Conservation (phyloP, 768 basidiomycete genomes). For the Trametes elegans region DNA sequence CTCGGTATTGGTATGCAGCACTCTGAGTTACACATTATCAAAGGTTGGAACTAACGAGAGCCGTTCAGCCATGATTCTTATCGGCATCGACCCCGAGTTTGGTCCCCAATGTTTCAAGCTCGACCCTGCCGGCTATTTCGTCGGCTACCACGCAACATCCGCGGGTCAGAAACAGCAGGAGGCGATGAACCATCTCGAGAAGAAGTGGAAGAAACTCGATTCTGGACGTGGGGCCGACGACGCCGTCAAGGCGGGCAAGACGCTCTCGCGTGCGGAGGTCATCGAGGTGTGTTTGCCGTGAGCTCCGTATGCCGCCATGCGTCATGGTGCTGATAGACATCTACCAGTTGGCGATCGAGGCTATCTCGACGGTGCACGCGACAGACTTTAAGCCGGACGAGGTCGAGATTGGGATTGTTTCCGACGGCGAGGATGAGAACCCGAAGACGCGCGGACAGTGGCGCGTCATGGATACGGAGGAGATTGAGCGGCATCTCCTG, state of each 20-base stretch:
- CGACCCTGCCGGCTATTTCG: conserved; percentile 98
- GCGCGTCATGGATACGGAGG: conserved; percentile 74
- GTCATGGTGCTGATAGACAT: neutral
- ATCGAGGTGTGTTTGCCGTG: conserved; percentile 68
- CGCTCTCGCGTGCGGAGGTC: conserved; percentile 70
- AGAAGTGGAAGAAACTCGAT: conserved; percentile 96
- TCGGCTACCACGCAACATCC: conserved; percentile 96
- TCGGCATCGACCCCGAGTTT: conserved; percentile 85
- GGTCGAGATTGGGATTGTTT: conserved; percentile 94
- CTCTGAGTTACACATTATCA: neutral
- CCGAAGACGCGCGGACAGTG: conserved; percentile 70
- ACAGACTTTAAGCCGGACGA: conserved; percentile 96
- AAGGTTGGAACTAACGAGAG: no score
- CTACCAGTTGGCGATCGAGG: conserved; percentile 85
- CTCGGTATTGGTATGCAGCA: conserved; percentile 80
- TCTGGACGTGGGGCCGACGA: conserved; percentile 78
- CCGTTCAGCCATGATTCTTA: conserved; percentile 97
- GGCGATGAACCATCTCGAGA: conserved; percentile 97
- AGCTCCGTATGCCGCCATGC: neutral
- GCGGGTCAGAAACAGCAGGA: conserved; percentile 98
- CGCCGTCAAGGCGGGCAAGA: conserved; percentile 70
- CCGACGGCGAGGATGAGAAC: conserved; percentile 68
- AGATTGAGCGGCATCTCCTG: conserved; percentile 76
- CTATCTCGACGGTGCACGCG: conserved; percentile 89
- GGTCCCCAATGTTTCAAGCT: conserved; percentile 99